Evolutionary conservation across 208 protist genomes (phyloP), one percentile per base, ranked within the genome.

Genomic region (Leishmania mexicana): DNA sequence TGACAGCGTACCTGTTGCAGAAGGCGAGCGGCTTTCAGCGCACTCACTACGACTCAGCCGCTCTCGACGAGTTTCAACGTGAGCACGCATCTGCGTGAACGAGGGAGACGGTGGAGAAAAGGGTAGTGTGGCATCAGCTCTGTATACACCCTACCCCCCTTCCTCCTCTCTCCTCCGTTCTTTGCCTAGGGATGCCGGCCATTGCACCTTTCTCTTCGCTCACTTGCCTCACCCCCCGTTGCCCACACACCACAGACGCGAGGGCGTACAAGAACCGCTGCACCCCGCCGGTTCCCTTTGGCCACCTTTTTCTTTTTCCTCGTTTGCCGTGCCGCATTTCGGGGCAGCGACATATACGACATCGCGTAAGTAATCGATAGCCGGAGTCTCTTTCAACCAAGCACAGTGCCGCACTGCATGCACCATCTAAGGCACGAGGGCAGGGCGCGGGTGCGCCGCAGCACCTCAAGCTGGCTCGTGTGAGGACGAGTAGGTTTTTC

Each of bases 41-140:
- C 64, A 90, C 87, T 2, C 71, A 86, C 40, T 96, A 95, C 72
- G 90, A 95, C 83, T 82, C 81, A 7, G 62, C 78, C 8, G 83
- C 84, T 8, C 80, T 95, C 42, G 83, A 92, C 49, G 57, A 75
- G 49, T 95, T 95, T 72, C 84, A 89, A 71, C 81, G 82, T 19
- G 78, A 93, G 42, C 76, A 87, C 84, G 65, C 71, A 76, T 74
- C 87, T 38, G 45, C 15, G 42, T 83, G 65, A 77, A 28, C 11
- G 13, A 6, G 5, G 40, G 11, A 45, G 67, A 45, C 5, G 40
- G 21, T 28, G 53, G 1, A 0, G 42, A 51, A 28, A 35, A 11
- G 15, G 15, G 31, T 11, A 76, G 24, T 24, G 35, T 28, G 42
- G 31, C 31, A 17, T 40, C 62, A 68, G 28, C 31, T 49, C 10